Evolutionary conservation across 2,329 filamentous ascomycete species (phyloP), one percentile per base, ranked within the genome.

Genomic region (Chrysoporthe austroafricana): DNA sequence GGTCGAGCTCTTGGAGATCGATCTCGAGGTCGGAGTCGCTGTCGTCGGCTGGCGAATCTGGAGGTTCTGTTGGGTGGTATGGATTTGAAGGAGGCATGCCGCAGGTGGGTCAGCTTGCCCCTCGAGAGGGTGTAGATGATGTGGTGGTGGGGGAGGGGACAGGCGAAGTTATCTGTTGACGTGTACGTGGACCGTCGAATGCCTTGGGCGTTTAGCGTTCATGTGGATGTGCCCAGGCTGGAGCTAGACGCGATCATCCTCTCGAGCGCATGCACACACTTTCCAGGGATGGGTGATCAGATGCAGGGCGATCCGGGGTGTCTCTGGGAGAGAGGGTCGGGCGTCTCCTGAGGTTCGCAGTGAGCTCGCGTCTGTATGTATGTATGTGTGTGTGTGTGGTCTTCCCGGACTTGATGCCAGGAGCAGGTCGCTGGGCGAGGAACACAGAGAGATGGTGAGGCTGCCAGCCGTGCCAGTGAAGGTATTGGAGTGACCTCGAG

Each of bases 1-100:
- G 91, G 76, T 94, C 91, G 72, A 96, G 88, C 82, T 95, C 92
- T 75, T 93, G 86, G 73, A 93, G 85, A 74, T 94, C 91, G 74
- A 96, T 84, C 71, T 92, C 90, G 73, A 90, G 87, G 77, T 95
- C 91, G 70, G 90, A 92, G 77, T 94, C 91, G 76, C 90, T 92
- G 76, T 94, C 91, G 79, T 89, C 83, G 74, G 82, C 79, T 69
- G 85, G 85, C 69, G 86, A 88, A 79, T 91, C 88, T 79, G 89
- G 89, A 75, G 86, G 85, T 77, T 90, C 85, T 75, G 86, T 81
- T 73, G 81, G 79, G 75, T 81, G 83, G 77, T 84, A 83, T 44
- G 82, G 77, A 43, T 50, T 65, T 66, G 82, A 79, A 75, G 83
- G 78, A 84, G 86, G 84, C 86, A 89, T 87, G 78, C 84, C 85